Evolutionary conservation across 2,329 filamentous ascomycete genomes (phyloP).

Genomic region (Cordyceps farinosa): DNA sequence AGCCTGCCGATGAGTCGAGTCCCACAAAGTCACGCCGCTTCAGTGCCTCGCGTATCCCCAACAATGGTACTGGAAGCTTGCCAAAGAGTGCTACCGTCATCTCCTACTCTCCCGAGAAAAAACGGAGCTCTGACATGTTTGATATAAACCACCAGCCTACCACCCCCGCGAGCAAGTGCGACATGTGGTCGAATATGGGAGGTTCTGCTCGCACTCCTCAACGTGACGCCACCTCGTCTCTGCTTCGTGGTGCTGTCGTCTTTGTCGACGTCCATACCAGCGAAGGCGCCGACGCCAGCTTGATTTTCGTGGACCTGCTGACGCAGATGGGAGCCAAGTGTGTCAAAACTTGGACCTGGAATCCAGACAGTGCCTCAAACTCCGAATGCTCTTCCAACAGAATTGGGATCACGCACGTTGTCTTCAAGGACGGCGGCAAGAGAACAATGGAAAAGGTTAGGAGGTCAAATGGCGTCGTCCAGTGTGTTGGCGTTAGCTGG

Average conservation of each 20-base stretch:
- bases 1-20: slow-evolving; percentile 58
- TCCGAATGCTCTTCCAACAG: slow-evolving; percentile 43
- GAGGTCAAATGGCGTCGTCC: slow-evolving; percentile 67
- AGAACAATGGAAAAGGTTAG: slow-evolving; percentile 78
- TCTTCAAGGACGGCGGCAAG: slow-evolving; percentile 83
- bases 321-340: slow-evolving; percentile 78
- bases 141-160: slow-evolving; percentile 23
- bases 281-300: slow-evolving; percentile 75
- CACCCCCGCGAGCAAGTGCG: slow-evolving; percentile 39
- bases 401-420: slow-evolving; percentile 79
- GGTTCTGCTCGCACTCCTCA: slow-evolving; percentile 57
- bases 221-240: slow-evolving; percentile 46
- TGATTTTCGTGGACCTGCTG: slow-evolving; percentile 76
- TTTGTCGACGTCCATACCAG: slow-evolving; percentile 81
- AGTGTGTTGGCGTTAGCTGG: slow-evolving; percentile 86
- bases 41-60: slow-evolving; percentile 47
- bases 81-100: slow-evolving; percentile 50
- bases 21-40: slow-evolving; percentile 48
- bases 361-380: slow-evolving; percentile 42
- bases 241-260: slow-evolving; percentile 70
- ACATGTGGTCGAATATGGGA: slow-evolving; percentile 51
- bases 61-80: slow-evolving; percentile 37
- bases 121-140: slow-evolving; percentile 22
- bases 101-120: slow-evolving; percentile 48
- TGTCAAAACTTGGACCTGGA: slow-evolving; percentile 73